phyloP scores from a whole-genome alignment of 2,329 filamentous ascomycete genomes.

The Penicillium sp. region DNA sequence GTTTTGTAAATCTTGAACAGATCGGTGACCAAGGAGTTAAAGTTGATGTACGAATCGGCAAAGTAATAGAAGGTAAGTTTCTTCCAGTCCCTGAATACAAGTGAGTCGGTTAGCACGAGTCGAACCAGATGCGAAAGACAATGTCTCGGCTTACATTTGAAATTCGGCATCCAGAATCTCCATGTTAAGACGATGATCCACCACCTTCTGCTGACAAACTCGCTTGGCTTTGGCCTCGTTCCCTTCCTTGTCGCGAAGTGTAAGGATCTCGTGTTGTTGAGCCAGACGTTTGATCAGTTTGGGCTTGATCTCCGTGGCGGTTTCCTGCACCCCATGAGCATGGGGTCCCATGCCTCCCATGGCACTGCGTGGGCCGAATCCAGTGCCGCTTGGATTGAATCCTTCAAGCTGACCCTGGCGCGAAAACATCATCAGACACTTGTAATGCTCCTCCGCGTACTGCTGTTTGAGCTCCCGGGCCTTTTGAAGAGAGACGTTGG shows the following conservation, averaged over 20 bases:
- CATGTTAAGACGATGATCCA: conserved; percentile 92
- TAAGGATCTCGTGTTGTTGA: conserved; percentile 82
- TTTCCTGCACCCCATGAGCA: conserved; percentile 67
- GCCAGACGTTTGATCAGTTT: conserved; percentile 96
- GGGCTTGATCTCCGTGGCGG: conserved; percentile 74
- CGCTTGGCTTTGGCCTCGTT: conserved; percentile 97
- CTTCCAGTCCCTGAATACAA: conserved; percentile 76
- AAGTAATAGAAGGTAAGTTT: conserved; percentile 99
- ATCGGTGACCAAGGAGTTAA: conserved; percentile 94
- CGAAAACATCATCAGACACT: conserved; percentile 98
- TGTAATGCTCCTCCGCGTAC: conserved; percentile 91
- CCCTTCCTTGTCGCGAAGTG: conserved; percentile 88
- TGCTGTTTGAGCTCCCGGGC: conserved; percentile 87
- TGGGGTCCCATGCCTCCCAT: conserved; percentile 74
- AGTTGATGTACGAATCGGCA: conserved; percentile 96
- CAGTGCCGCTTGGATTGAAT: conserved; percentile 44
- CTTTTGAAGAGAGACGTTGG: conserved; percentile 79
- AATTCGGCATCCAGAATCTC: conserved; percentile 98
- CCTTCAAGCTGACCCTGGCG: conserved; percentile 56
- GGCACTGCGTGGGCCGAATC: conserved; percentile 60
- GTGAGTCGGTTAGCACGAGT: conserved; percentile 2
- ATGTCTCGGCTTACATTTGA: conserved; percentile 68
- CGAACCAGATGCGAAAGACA: background rate
- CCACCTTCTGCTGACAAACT: conserved; percentile 92
- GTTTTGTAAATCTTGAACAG: conserved; percentile 99